Conservation (phyloP, 768 basidiomycete genomes). For the Pleurotus djamor region DNA sequence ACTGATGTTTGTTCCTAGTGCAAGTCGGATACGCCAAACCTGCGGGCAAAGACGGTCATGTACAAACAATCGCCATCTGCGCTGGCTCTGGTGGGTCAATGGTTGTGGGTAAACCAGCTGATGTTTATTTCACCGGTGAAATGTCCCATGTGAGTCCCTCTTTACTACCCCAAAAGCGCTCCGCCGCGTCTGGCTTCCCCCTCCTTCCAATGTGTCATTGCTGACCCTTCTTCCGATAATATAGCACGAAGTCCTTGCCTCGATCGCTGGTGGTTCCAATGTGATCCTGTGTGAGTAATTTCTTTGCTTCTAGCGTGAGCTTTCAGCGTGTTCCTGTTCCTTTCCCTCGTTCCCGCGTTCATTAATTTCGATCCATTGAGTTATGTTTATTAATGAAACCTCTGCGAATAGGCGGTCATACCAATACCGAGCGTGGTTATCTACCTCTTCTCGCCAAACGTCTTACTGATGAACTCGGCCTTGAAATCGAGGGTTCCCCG, state of each 20-base stretch:
- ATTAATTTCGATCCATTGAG: not conserved
- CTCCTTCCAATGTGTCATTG: conserved; percentile 8
- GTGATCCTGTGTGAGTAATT: conserved; percentile 76
- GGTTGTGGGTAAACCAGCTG: conserved; percentile 69
- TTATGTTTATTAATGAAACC: not conserved
- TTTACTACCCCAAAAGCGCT: not conserved
- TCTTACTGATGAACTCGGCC: conserved; percentile 49
- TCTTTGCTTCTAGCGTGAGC: not conserved
- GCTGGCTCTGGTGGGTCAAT: conserved; percentile 87
- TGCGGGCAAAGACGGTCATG: conserved; percentile 22
- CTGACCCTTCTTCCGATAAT: conserved; percentile 10
- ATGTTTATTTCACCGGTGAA: conserved; percentile 92
- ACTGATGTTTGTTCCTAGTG: conserved; percentile 35
- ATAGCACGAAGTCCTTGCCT: conserved; percentile 86
- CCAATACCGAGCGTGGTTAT: conserved; percentile 94
- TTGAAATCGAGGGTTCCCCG: conserved; percentile 22
- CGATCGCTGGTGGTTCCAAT: conserved; percentile 71
- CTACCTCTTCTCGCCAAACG: conserved; percentile 71
- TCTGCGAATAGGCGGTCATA: conserved; percentile 68
- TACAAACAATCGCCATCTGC: conserved; percentile 80
- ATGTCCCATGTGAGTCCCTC: conserved; percentile 72
- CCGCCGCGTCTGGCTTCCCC: not conserved
- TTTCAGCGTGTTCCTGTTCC: not conserved
- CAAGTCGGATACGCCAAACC: conserved; percentile 57
- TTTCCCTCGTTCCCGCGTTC: conserved; percentile 4